These are phyloP conservation scores for Fraxinus nigra DNA, from an alignment of 305 asterid species.

Conservation along the genomic window DNA sequence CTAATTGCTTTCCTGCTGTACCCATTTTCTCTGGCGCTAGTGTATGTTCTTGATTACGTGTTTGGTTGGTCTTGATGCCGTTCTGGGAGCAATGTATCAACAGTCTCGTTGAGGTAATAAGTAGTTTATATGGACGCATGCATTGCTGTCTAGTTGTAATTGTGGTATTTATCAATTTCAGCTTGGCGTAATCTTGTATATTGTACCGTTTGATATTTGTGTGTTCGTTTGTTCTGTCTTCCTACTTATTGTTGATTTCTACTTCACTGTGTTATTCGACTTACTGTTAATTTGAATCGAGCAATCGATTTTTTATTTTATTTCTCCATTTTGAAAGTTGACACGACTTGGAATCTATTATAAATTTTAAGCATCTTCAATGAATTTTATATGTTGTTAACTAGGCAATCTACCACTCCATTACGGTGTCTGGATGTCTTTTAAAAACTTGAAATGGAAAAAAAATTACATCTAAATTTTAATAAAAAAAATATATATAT, in stretches of 20 bases:
- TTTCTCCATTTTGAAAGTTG: background rate
- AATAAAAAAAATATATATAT: too few species aligned
- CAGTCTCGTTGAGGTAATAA: background rate
- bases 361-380: background rate
- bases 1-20: constrained; percentile 66
- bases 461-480: background rate
- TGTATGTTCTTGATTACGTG: constrained; percentile 81
- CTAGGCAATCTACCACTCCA: background rate
- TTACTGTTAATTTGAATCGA: background rate
- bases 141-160: background rate
- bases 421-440: background rate
- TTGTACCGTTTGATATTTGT: background rate
- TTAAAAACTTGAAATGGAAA: background rate
- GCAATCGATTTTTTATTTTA: background rate
- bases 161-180: background rate
- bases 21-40: constrained; percentile 75
- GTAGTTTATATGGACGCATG: background rate
- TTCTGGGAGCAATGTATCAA: background rate
- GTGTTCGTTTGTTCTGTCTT: background rate
- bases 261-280: background rate
- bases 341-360: background rate
- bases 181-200: background rate
- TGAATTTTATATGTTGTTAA: background rate
- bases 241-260: background rate
- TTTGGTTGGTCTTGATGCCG: constrained; percentile 76